Base-by-base conservation (phyloP, 805 yeast genomes). In the Candida insectorum region DNA sequence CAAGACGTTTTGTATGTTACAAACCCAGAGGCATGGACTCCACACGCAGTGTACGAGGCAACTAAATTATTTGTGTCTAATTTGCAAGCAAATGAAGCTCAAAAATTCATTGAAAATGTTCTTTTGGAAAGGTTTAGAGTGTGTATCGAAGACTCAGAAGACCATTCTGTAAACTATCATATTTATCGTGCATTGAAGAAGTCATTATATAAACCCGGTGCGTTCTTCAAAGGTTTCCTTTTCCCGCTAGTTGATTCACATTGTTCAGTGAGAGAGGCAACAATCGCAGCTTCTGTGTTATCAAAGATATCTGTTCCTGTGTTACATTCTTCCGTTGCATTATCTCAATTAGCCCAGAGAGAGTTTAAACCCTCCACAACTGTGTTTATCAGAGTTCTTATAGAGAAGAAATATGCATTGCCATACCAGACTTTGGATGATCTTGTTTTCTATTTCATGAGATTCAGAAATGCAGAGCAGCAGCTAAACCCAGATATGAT, bases 381-480 rank as follows among this genome's bases (percentile, higher is more conserved):
- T 5, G 87, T 89, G 4, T 89, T 93, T 62, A 88, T 93, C 40
- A 77, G 93, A 59, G 85, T 87, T 4, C 70, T 93, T 40, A 68
- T 93, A 24, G 97, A 94, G 57, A 93, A 93, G 67, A 89, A 86
- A 59, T 93, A 93, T 53, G 97, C 99, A 1, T 69, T 93, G 39
- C 99, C 98, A 21, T 91, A 89, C 60, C 96, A 91, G 66, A 93
- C 96, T 1, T 77, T 93, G 41, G 98, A 93, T 56, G 94, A 88
- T 44, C 72, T 87, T 43, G 98, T 93, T 12, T 89, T 85, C 56
- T 94, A 88, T 55, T 93, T 93, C 61, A 83, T 91, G 84, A 75
- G 87, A 49, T 93, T 93, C 62, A 76, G 97, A 66, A 69, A 73
- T 26, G 69, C 81, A 36, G 58, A 50, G 26, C 30, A 28, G 14